Evolutionary conservation across 306 rosid genomes (phyloP), one percentile per base, ranked within the genome.

Genomic region (Medicago truncatula): DNA sequence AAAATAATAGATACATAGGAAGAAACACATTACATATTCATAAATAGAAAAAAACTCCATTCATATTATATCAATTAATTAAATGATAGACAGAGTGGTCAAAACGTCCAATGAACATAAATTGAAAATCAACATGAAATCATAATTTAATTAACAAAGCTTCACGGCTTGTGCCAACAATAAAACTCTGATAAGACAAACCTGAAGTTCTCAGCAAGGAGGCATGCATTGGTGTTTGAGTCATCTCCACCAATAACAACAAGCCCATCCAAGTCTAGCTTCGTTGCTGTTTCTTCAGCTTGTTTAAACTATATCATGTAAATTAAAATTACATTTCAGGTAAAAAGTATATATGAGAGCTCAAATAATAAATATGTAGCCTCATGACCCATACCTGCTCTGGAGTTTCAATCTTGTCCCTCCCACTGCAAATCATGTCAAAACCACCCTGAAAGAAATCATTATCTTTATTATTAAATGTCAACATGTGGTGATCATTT

Each of bases 191-290:
- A 57, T 1, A 16, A 16, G 25, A 47, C 76, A 75, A 66, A 96
- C 99, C 93, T 92, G 92, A 96, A 96, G 86, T 96, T 85, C 79
- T 96, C 99, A 41, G 96, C 99, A 75, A 96, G 99, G 79, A 96
- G 98, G 78, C 99, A 92, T 28, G 99, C 99, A 80, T 96, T 96
- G 83, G 99, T 96, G 85, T 96, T 96, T 7, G 99, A 96, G 87
- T 96, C 98, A 83, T 96, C 99, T 43, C 99, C 99, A 59, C 99
- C 99, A 80, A 96, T 96, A 67, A 96, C 99, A 88, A 96, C 85
- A 59, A 96, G 90, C 73, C 99, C 99, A 86, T 96, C 99, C 88
- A 92, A 88, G 77, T 92, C 99, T 56, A 96, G 90, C 86, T 96
- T 96, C 66, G 44, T 31, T 14, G 82, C 88, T 52, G 99, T 96